Base-by-base conservation (phyloP, 164 flowering plant species). In the Hamamelis virginiana region DNA sequence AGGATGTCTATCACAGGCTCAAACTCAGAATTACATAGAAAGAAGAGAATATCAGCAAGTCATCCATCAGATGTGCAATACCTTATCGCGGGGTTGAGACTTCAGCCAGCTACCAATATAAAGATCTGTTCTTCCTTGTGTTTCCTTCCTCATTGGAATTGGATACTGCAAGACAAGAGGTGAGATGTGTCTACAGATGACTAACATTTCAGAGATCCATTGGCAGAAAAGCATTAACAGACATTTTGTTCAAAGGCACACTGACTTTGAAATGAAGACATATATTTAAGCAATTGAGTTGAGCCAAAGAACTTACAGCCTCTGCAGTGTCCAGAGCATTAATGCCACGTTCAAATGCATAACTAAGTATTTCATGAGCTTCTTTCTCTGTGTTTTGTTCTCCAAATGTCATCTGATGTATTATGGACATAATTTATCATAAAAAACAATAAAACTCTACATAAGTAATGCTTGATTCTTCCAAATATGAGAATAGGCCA, bases 301-400 rank as follows among this genome's bases (percentile, higher is more conserved):
- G 41, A 53, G 67, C 41, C 38, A 57, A 57, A 19, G 19, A 66
- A 60, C 93, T 83, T 79, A 92, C 98, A 28, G 86, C 87, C 69
- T 92, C 95, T 13, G 98, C 84, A 69, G 93, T 85, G 75, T 92
- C 98, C 25, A 92, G 56, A 68, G 76, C 66, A 77, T 94, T 94
- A 71, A 92, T 88, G 16, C 97, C 98, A 67, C 74, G 80, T 41
- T 94, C 97, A 69, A 86, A 84, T 28, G 97, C 88, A 60, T 94
- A 91, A 74, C 76, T 83, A 16, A 94, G 93, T 11, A 89, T 84
- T 55, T 86, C 92, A 73, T 94, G 98, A 68, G 97, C 93, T 73
- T 94, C 97, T 68, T 90, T 89, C 85, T 94, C 98, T 1, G 94
- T 87, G 61, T 92, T 94, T 66, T 94, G 98, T 61, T 90, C 82